Percentiles rank a stretch among this genome's conserved stretches.
Evolutionary conservation across 345 rosid species (phyloP).

Genomic region (Adansonia digitata): DNA sequence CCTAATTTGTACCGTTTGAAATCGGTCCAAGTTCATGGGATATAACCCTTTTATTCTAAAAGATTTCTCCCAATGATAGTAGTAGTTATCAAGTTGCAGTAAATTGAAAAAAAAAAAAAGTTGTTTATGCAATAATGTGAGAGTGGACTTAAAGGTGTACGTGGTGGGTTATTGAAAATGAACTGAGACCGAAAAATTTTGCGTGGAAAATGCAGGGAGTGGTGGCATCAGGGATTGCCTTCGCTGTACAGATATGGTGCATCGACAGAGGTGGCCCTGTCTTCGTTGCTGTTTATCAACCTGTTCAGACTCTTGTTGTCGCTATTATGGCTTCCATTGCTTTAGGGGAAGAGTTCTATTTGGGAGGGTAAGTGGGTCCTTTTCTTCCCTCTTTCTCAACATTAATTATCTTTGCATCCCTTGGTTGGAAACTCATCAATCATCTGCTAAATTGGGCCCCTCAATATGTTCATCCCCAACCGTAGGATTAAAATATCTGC

Average conservation of each 20-base stretch:
- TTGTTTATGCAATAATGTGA: no score
- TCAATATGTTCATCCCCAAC: constrained; percentile 5
- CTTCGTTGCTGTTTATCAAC: constrained; percentile 96
- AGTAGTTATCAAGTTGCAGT: not conserved
- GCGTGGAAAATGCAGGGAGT: constrained; percentile 59
- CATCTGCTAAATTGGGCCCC: not conserved
- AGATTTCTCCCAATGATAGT: not conserved
- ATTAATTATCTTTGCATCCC: not conserved
- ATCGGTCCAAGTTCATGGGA: not conserved
- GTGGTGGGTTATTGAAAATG: constrained; percentile 3
- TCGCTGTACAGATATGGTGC: constrained; percentile 99
- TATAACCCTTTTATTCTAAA: not conserved
- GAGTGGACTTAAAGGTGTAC: not conserved
- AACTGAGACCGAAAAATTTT: constrained; percentile 3
- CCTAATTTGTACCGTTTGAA: not conserved
- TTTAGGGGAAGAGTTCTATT: constrained; percentile 82
- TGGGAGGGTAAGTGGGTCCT: constrained; percentile 74
- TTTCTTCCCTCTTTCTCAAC: not conserved
- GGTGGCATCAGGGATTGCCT: constrained; percentile 96
- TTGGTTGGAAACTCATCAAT: not conserved
- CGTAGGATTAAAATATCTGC: not conserved
- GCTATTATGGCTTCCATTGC: constrained; percentile 94
- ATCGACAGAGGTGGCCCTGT: constrained; percentile 99
- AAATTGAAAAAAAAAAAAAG: no score
- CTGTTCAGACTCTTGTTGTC: constrained; percentile 96